phyloP scores from a whole-genome alignment of 2,329 filamentous ascomycete species.

The Aspergillus nomiae region DNA sequence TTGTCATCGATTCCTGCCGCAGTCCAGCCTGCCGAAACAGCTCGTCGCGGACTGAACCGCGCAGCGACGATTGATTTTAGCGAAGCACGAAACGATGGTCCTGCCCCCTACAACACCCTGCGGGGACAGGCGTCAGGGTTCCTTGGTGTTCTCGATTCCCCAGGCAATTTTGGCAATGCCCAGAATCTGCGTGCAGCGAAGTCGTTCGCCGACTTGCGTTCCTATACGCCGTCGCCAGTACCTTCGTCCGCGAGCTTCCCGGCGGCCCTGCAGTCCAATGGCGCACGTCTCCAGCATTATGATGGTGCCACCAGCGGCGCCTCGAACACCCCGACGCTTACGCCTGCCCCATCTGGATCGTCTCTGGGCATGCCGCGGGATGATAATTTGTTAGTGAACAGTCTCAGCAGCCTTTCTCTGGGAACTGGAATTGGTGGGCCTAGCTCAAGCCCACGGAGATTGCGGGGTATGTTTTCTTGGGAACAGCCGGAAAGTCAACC shows the following conservation, averaged over 20 bases:
- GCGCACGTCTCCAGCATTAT: conserved; percentile 61
- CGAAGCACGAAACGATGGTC: conserved; percentile 72
- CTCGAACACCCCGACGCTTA: conserved; percentile 67
- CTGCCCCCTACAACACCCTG: conserved; percentile 72
- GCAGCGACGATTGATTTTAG: conserved; percentile 98
- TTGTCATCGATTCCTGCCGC: conserved; percentile 63
- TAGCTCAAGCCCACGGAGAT: conserved; percentile 58
- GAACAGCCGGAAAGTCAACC: conserved; percentile 55
- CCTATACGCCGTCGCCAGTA: conserved; percentile 91
- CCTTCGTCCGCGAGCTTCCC: conserved; percentile 88
- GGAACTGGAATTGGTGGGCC: conserved; percentile 49
- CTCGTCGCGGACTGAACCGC: conserved; percentile 82
- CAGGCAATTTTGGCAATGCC: conserved; percentile 66
- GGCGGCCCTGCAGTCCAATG: conserved; percentile 64
- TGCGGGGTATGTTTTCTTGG: conserved; percentile 64
- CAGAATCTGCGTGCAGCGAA: conserved; percentile 89
- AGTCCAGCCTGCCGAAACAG: conserved; percentile 71
- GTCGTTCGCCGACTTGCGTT: conserved; percentile 93
- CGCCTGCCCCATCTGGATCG: conserved; percentile 58
- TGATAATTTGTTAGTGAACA: conserved; percentile 63
- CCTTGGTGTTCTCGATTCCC: conserved; percentile 81
- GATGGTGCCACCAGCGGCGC: conserved; percentile 59
- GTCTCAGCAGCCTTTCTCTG: conserved; percentile 62
- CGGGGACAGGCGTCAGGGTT: conserved; percentile 74
- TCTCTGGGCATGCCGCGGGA: conserved; percentile 54